phyloP scores from a whole-genome alignment of 2,329 filamentous ascomycete genomes.

The Fusarium tricinctum region DNA sequence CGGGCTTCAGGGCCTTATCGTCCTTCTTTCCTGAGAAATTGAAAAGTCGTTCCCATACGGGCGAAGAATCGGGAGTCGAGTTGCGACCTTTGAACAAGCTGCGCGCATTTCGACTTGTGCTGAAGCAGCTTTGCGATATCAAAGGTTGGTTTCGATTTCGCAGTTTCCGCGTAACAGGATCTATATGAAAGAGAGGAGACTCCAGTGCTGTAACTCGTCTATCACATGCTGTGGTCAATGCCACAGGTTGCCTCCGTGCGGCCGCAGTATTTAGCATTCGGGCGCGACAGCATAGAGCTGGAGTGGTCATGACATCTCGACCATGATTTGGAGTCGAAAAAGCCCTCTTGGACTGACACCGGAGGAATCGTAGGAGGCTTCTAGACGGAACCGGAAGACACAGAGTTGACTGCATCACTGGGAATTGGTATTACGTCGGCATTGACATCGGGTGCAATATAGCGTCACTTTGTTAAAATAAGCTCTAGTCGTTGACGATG shows the following conservation, averaged over 20 bases:
- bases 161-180: constrained; percentile 38
- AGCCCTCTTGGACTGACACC: constrained; percentile 74
- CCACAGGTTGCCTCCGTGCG: constrained; percentile 31
- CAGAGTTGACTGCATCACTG: constrained; percentile 62
- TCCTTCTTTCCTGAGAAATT: constrained; percentile 57
- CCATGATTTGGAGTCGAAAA: constrained; percentile 64
- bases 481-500: constrained; percentile 35
- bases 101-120: constrained; percentile 48
- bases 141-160: constrained; percentile 21
- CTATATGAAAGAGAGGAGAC: constrained; percentile 51
- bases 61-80: constrained; percentile 43
- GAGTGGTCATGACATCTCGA: constrained; percentile 31
- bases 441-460: constrained; percentile 31
- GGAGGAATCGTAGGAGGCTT: constrained; percentile 78
- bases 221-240: constrained; percentile 24
- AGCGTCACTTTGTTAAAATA: constrained; percentile 10
- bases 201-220: constrained; percentile 45
- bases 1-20: constrained; percentile 63
- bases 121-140: constrained; percentile 46
- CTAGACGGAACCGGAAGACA: constrained; percentile 65
- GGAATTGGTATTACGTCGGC: constrained; percentile 31
- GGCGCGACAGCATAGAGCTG: constrained; percentile 39
- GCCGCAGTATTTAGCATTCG: constrained; percentile 28
- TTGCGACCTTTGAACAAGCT: constrained; percentile 43
- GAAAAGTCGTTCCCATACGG: constrained; percentile 66